Evolutionary conservation across 164 flowering plant species (phyloP).

Genomic region (Saururus chinensis): DNA sequence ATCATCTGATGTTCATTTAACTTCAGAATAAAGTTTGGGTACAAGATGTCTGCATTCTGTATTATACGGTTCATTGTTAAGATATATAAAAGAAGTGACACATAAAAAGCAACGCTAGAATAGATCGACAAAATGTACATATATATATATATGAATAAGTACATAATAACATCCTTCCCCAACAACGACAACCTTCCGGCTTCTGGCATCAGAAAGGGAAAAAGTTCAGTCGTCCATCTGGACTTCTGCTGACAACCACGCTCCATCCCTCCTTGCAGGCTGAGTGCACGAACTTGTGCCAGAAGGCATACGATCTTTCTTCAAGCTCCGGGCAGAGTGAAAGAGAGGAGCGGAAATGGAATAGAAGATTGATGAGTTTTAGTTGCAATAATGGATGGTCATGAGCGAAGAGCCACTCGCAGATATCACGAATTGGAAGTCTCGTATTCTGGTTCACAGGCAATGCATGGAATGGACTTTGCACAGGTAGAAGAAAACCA

Average conservation of each 20-base stretch:
- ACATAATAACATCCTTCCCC: not conserved
- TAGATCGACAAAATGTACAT: no score
- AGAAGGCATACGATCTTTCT: not conserved
- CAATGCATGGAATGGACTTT: conserved; percentile 44
- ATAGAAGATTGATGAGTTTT: not conserved
- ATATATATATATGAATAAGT: no score
- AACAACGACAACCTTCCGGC: not conserved
- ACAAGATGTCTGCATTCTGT: no score
- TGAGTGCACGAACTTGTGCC: not conserved
- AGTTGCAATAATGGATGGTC: conserved; percentile 17
- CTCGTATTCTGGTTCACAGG: conserved; percentile 20
- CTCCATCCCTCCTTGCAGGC: not conserved
- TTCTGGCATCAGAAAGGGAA: not conserved
- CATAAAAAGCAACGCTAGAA: no score
- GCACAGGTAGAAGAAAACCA: conserved; percentile 46
- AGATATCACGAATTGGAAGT: conserved; percentile 18
- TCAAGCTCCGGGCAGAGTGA: not conserved
- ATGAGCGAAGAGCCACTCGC: conserved; percentile 17
- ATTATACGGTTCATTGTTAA: no score
- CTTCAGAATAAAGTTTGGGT: no score
- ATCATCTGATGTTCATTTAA: no score
- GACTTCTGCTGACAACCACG: not conserved
- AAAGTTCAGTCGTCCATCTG: not conserved
- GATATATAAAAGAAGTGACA: no score
- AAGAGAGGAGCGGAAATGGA: not conserved